A percentile compares a stretch with the other conserved stretches of the same genome.
These are phyloP conservation scores for Stentor coeruleus DNA, from an alignment of 73 alveolate species.

Conservation along the genomic window DNA sequence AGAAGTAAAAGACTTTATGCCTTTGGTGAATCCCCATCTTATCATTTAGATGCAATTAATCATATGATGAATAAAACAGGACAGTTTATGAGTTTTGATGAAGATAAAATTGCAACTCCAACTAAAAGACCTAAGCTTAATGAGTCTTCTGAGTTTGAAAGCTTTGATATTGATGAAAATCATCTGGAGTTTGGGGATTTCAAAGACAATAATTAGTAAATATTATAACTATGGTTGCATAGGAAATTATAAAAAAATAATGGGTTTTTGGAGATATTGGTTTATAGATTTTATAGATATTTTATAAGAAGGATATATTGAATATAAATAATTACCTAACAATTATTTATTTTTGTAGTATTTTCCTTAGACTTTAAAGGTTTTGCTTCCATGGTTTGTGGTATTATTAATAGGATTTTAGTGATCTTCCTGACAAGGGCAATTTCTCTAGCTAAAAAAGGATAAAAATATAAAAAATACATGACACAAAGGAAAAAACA, in stretches of 20 bases:
- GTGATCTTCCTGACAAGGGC: not conserved
- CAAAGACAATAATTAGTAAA: not conserved
- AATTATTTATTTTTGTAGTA: no score
- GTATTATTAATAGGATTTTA: not conserved
- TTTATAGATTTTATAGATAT: no score
- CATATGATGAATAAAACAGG: conserved; percentile 15
- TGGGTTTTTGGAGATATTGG: no score
- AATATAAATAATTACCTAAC: no score
- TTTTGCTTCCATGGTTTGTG: no score
- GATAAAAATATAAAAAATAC: not conserved
- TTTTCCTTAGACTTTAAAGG: no score
- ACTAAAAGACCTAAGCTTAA: conserved; percentile 14
- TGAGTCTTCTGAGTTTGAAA: not conserved
- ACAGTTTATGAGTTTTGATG: not conserved
- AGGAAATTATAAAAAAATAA: no score
- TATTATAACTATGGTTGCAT: no score
- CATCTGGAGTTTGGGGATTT: conserved; percentile 5
- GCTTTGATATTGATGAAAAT: not conserved
- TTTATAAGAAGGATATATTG: no score
- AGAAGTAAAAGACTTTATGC: conserved; percentile 22
- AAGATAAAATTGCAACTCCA: not conserved
- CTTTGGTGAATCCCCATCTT: conserved; percentile 25
- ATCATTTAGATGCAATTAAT: not conserved
- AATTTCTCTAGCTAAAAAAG: not conserved
- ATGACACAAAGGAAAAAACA: not conserved